Conservation (phyloP, 2,329 filamentous ascomycete species). For the Parasarocladium wereldwijsianum region DNA sequence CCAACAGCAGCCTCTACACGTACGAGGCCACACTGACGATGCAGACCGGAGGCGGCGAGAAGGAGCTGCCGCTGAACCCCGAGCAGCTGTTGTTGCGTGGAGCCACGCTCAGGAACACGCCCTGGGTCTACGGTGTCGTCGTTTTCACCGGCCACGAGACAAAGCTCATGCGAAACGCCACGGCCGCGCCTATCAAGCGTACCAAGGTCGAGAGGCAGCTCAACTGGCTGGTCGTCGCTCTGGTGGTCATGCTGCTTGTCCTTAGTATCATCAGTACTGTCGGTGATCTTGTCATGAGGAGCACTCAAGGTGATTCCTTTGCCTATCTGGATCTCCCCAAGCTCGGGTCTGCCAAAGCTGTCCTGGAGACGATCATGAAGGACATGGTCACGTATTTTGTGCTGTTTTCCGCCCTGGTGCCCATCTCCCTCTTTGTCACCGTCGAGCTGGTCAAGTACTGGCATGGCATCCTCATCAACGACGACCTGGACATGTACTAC, state of each 20-base stretch:
- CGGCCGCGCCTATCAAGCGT: slow-evolving; percentile 90
- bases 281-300: slow-evolving; percentile 72
- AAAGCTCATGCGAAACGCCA: slow-evolving; percentile 97
- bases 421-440: slow-evolving; percentile 94
- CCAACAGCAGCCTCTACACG: slow-evolving; percentile 95
- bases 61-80: slow-evolving; percentile 76
- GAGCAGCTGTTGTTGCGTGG: slow-evolving; percentile 89
- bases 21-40: slow-evolving; percentile 94
- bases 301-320: slow-evolving; percentile 44
- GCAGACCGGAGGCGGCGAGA: slow-evolving; percentile 79
- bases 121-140: slow-evolving; percentile 91
- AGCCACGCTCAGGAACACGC: slow-evolving; percentile 87
- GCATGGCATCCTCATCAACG: slow-evolving; percentile 94
- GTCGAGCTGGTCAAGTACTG: slow-evolving; percentile 97
- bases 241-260: slow-evolving; percentile 68
- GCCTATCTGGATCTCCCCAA: slow-evolving; percentile 56
- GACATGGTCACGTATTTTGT: slow-evolving; percentile 99
- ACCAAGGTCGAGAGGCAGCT: slow-evolving; percentile 91
- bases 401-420: slow-evolving; percentile 87
- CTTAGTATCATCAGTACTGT: slow-evolving; percentile 84
- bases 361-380: slow-evolving; percentile 72
- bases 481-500: slow-evolving; percentile 91
- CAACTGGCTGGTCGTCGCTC: slow-evolving; percentile 82
- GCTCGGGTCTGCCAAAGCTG: slow-evolving; percentile 35
- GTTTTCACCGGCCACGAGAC: slow-evolving; percentile 93